A percentile compares a stretch with the other conserved stretches of the same genome.
These are phyloP conservation scores for Pythium rhizo-oryzae DNA, from an alignment of 352 stramenopile species.

Conservation along the genomic window DNA sequence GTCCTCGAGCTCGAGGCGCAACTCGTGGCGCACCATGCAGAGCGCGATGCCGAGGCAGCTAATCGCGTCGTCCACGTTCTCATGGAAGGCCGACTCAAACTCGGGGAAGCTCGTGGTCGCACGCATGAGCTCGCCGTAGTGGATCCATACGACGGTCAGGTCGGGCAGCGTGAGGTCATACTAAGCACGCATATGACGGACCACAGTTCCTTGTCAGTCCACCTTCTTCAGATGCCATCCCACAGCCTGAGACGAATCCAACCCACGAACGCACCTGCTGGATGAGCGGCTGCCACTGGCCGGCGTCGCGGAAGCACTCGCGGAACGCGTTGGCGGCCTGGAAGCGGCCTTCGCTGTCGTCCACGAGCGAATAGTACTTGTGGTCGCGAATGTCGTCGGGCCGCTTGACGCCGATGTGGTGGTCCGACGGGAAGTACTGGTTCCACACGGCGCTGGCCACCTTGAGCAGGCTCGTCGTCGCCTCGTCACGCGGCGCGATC, in stretches of 20 bases:
- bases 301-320: conserved; percentile 30
- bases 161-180: conserved; percentile 36
- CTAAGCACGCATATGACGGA: too few relatives aligned
- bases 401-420: conserved; percentile 39
- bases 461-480: conserved; percentile 12
- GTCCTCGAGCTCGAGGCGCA: conserved; percentile 38
- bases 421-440: conserved; percentile 77
- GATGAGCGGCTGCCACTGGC: conserved; percentile 35
- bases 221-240: too few relatives aligned
- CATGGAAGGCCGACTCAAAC: conserved; percentile 34
- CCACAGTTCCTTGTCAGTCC: too few relatives aligned
- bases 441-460: conserved; percentile 75
- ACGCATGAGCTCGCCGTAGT: conserved; percentile 35
- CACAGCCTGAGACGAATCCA: too few relatives aligned
- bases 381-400: conserved; percentile 26
- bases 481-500: background rate
- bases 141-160: conserved; percentile 32
- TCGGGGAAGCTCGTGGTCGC: conserved; percentile 28
- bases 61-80: conserved; percentile 35
- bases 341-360: conserved; percentile 34
- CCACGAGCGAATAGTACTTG: conserved; percentile 33
- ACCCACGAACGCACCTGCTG: conserved; percentile 28
- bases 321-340: conserved; percentile 37
- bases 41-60: conserved; percentile 40
- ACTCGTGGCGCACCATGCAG: conserved; percentile 38